Evolutionary conservation across 495 filamentous ascomycete species (phyloP), one percentile per base, ranked within the genome.

Genomic region (Acidomyces sp.): DNA sequence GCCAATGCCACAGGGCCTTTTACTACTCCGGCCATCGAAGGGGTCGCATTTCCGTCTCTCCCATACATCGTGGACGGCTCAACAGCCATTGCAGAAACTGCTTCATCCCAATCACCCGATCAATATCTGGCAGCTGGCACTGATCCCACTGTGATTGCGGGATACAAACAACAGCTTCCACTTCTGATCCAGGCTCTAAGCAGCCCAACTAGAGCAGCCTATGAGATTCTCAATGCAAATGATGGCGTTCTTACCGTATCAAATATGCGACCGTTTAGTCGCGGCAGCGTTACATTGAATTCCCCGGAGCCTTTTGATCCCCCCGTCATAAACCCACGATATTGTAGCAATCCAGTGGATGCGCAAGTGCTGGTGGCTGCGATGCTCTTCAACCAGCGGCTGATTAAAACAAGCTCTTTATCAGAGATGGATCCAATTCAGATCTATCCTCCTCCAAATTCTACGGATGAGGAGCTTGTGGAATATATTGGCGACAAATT

Each of bases 331-430:
- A 43, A 55, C 26, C 49, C 49, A 11, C 25, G 63, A 9, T 62
- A 60, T 5, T 56, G 59, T 6, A 62, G 63, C 17, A 60, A 69
- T 24, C 52, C 64, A 0, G 40, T 63, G 11, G 67, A 70, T 21
- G 53, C 61, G 20, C 46, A 60, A 23, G 39, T 69, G n/a, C 50
- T 66, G 12, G 32, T 59, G 20, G 54, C 59, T 11, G 62, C 49
- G 1, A 47, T 68, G 27, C 47, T 42, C 13, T 62, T 64, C 33
- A 59, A 54, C 39, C 45, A 61, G 5, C 48, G 45, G 7, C 39
- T 69, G 17, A 43, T 65, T 12, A 41, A 49, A 17, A 65, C 60
- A 0, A 25, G 43, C 3, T 44, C 47, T 16, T 60, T 70, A 40
- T 55, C 55, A 13, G 40, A 36, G 7, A 47, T 68, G 12, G 16